Base-by-base conservation (phyloP, 2,329 filamentous ascomycete genomes). In the Talaromyces sp. region DNA sequence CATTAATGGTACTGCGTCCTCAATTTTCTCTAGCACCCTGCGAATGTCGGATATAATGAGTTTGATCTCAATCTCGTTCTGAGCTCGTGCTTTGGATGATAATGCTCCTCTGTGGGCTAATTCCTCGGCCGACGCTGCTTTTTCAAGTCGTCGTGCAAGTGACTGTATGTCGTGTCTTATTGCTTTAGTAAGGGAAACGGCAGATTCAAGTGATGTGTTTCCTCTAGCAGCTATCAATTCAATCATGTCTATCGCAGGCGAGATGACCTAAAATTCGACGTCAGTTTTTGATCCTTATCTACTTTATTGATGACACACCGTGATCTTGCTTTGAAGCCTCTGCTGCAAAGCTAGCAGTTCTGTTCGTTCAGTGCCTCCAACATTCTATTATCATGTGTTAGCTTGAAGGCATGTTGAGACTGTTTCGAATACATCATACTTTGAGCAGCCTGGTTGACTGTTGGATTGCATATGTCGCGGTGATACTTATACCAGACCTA, bases 221-320 rank as follows among this genome's bases (percentile, higher is more conserved):
- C 89, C 89, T 67, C 89, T 85, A 39, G 89, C 89, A 66, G 89
- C 88, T 70, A 84, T 66, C 49, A 66, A 50, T 37, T 66, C 65
- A 10, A 66, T 66, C 65, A 66, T 66, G 45, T 66, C 65, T 27
- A 66, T 66, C 9, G 65, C 60, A 3, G 73, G 84, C 71, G 76
- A 91, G 89, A 95, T 95, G 71, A 97, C 85, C 76, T 97, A 92
- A 71, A 97, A 92, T 82, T 97, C 88, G 74, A 96, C 94, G 1
- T 35, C 43, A 47, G 22, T 47, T 14, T 43, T 22, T 13, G 24
- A 13, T 0, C 1, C 19, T 7, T 11, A 14, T 45, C n/a, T 63
- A 24, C 59, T 24, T 24, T 2, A 11, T 24, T 24, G 24, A 19
- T 31, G 11, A 76, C 81, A 68, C 72, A 90, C 90, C 78, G 88